phyloP scores from a whole-genome alignment of 768 basidiomycete genomes.

The Porphyrellus cyaneotinctus region DNA sequence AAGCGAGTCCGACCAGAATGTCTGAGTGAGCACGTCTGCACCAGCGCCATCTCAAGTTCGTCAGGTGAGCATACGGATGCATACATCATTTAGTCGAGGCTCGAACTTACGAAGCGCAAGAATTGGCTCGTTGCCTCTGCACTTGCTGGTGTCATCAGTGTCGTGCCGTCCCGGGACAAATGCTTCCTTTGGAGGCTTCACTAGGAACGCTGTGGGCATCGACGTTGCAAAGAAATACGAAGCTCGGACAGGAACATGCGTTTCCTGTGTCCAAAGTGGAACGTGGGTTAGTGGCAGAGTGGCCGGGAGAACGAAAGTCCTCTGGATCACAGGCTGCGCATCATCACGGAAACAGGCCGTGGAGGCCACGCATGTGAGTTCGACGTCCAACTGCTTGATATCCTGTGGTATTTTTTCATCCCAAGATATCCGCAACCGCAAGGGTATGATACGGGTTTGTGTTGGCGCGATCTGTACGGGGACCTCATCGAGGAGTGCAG shows the following conservation, averaged over 20 bases:
- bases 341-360: too few relatives aligned
- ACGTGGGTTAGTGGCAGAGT: constrained; percentile 46
- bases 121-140: constrained; percentile 43
- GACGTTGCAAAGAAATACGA: constrained; percentile 56
- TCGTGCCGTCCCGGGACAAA: constrained; percentile 13
- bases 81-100: neutral
- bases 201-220: constrained; percentile 55
- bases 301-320: constrained; percentile 28
- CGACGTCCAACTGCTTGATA: constrained; percentile 38
- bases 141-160: neutral
- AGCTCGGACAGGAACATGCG: constrained; percentile 42
- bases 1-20: constrained; percentile 64
- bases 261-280: constrained; percentile 36
- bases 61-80: constrained; percentile 1
- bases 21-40: constrained; percentile 54
- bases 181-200: constrained; percentile 48
- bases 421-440: constrained; percentile 41
- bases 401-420: constrained; percentile 29
- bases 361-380: constrained; percentile 30
- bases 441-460: constrained; percentile 59
- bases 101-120: constrained; percentile 57
- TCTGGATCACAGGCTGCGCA: neutral
- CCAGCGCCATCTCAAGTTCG: constrained; percentile 75
- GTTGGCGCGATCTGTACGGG: constrained; percentile 49
- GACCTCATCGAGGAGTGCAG: constrained; percentile 15